phyloP scores from a whole-genome alignment of 129 eudicot genomes.

The sunflower (Helianthus annuus) region HanXRQr2.0-SUNRISE NC_035442.2:19650833-19651332 shows the following conservation, averaged over 20 bases:
- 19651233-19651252: constrained; percentile 40
- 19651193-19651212: constrained; percentile 41
- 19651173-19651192: constrained; percentile 44
- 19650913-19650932: constrained; percentile 69
- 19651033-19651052: constrained; percentile 48
- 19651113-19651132: constrained; percentile 43
- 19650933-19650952: constrained; percentile 43
- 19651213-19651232: constrained; percentile 47
- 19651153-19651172: constrained; percentile 51
- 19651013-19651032: constrained; percentile 68
- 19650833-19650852: not conserved
- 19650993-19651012: constrained; percentile 62
- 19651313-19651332: constrained; percentile 69
- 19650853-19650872: not conserved
- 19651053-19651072: constrained; percentile 59
- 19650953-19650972: constrained; percentile 58
- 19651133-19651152: constrained; percentile 49
- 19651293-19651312: constrained; percentile 48
- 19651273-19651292: constrained; percentile 36
- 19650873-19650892: not conserved
- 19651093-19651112: constrained; percentile 68
- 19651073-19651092: constrained; percentile 41
- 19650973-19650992: constrained; percentile 68
- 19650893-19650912: constrained; percentile 35
- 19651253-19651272: constrained; percentile 34